Percentiles rank a stretch among this genome's conserved stretches.
Conservation (phyloP, 1,284 basidiomycete genomes). For the Cerrena zonata region DNA sequence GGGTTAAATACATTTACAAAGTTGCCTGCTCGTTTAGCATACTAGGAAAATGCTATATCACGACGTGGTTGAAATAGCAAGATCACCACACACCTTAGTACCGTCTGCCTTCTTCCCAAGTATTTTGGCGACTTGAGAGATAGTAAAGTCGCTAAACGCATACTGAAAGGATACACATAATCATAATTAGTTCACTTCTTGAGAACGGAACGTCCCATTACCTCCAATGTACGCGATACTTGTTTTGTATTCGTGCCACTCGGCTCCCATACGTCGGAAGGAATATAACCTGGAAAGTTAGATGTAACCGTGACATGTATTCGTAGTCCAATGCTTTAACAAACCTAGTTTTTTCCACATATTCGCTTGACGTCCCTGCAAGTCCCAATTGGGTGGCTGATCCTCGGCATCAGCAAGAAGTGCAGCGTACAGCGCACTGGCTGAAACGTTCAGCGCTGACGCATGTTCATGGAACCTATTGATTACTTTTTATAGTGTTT, state of each 20-base stretch:
- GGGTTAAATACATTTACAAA: constrained; percentile 58
- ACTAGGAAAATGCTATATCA: constrained; percentile 31
- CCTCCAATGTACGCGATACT: constrained; percentile 56
- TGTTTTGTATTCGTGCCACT: constrained; percentile 56
- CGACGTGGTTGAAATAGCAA: constrained; percentile 4
- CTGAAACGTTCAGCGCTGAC: constrained; percentile 39
- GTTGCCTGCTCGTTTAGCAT: constrained; percentile 49
- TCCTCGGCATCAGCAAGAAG: constrained; percentile 55
- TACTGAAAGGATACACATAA: constrained; percentile 33
- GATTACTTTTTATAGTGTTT: neutral
- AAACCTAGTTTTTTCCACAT: constrained; percentile 45
- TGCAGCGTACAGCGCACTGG: constrained; percentile 44
- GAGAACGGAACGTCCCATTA: too few species aligned
- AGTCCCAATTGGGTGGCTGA: constrained; percentile 55
- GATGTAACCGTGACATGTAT: neutral
- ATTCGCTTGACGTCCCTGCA: constrained; percentile 56
- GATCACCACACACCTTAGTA: constrained; percentile 35
- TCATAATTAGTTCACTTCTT: constrained; percentile 1
- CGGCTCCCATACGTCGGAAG: constrained; percentile 45
- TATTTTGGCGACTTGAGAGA: constrained; percentile 55
- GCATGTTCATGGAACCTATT: constrained; percentile 42
- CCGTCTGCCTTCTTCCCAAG: constrained; percentile 44
- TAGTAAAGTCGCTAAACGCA: constrained; percentile 58
- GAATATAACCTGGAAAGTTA: constrained; percentile 40
- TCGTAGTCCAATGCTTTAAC: neutral